phyloP scores from a whole-genome alignment of 371 early-diverging fungal genomes.

The Syncephalastrum sp. region DNA sequence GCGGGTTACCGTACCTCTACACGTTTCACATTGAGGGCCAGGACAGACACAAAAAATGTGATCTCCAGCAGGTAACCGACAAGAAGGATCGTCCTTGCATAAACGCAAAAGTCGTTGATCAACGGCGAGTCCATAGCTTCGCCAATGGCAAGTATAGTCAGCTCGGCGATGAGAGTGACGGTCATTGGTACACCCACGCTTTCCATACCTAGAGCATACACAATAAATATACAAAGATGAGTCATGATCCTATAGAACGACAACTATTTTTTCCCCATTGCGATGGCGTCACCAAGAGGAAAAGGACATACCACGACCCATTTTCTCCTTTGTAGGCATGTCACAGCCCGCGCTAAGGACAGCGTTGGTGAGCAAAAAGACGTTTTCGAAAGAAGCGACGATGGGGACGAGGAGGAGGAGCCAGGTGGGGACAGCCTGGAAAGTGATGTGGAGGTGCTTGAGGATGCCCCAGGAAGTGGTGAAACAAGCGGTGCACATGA shows the following conservation, averaged over 20 bases:
- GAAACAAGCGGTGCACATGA: slow-evolving; percentile 27
- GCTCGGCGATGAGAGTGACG: slow-evolving; percentile 52
- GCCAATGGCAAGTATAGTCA: slow-evolving; percentile 53
- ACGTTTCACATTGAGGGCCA: slow-evolving; percentile 75
- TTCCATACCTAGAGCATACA: slow-evolving; percentile 39
- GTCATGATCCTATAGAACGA: background rate
- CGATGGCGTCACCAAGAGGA: background rate
- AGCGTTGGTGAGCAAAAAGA: slow-evolving; percentile 67
- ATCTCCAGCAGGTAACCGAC: slow-evolving; percentile 72
- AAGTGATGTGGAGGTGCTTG: slow-evolving; percentile 13
- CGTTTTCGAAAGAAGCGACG: slow-evolving; percentile 72
- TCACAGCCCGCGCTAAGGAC: slow-evolving; percentile 68
- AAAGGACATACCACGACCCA: slow-evolving; percentile 53
- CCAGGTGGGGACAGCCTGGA: slow-evolving; percentile 38
- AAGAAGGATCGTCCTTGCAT: slow-evolving; percentile 60
- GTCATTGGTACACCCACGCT: slow-evolving; percentile 65
- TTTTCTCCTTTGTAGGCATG: slow-evolving; percentile 65
- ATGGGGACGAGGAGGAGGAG: slow-evolving; percentile 66
- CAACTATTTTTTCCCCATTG: too few species aligned
- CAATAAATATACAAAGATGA: background rate
- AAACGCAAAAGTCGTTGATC: slow-evolving; percentile 71
- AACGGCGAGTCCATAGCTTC: slow-evolving; percentile 55
- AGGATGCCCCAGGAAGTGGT: slow-evolving; percentile 28
- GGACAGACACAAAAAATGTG: slow-evolving; percentile 69
- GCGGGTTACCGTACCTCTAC: slow-evolving; percentile 50